Evolutionary conservation across 2,329 filamentous ascomycete species (phyloP).

Genomic region (Lasiodiplodia gonubiensis): DNA sequence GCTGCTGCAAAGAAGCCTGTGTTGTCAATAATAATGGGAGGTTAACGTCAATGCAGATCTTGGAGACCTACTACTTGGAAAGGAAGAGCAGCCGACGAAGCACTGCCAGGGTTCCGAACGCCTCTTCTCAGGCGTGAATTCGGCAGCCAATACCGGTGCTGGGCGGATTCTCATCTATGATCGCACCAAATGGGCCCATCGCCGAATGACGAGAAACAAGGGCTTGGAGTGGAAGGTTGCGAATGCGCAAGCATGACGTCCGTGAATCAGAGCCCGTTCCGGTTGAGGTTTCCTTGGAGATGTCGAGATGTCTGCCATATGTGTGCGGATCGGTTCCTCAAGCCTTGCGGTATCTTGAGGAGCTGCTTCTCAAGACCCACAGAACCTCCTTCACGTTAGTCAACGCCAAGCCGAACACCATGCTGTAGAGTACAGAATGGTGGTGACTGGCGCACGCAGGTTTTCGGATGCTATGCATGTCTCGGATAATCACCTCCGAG

Average conservation of each 20-base stretch:
- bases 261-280: not conserved
- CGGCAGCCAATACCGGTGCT: too few relatives aligned
- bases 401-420: not conserved
- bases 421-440: not conserved
- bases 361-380: not conserved
- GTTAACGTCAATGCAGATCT: not conserved
- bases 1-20: not conserved
- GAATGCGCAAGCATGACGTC: not conserved
- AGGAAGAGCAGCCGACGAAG: not conserved
- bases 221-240: not conserved
- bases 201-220: not conserved
- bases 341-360: not conserved
- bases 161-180: too few relatives aligned
- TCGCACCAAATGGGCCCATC: too few relatives aligned
- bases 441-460: not conserved
- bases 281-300: not conserved
- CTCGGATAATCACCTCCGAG: slow-evolving; percentile 19
- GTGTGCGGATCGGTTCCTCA: not conserved
- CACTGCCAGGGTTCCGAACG: too few relatives aligned
- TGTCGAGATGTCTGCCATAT: not conserved
- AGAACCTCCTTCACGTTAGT: not conserved
- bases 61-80: not conserved
- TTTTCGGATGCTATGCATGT: slow-evolving; percentile 9
- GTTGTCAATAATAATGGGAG: not conserved
- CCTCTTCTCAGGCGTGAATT: too few relatives aligned